These are phyloP conservation scores for Gymnopilus junonius DNA, from an alignment of 768 basidiomycete species.

Conservation along the genomic window DNA sequence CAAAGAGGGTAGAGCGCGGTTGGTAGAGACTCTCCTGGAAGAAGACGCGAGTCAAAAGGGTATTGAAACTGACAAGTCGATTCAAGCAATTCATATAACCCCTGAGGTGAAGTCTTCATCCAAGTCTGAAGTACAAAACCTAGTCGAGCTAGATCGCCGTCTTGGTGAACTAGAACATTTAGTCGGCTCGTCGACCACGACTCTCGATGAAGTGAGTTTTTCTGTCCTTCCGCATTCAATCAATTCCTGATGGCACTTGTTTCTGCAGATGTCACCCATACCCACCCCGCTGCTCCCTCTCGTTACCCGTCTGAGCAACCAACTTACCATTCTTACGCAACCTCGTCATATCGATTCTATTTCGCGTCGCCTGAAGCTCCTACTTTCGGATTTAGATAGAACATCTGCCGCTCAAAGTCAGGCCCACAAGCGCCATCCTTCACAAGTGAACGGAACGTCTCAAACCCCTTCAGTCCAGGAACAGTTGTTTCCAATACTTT, in stretches of 20 bases:
- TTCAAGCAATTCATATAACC: conserved; percentile 12
- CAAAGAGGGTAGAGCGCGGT: conserved; percentile 65
- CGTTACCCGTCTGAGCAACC: conserved; percentile 80
- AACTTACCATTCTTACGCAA: conserved; percentile 88
- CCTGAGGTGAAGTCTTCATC: conserved; percentile 21
- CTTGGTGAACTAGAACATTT: conserved; percentile 83
- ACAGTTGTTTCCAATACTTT: conserved; percentile 68
- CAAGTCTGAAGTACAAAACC: conserved; percentile 46
- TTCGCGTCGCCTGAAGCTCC: conserved; percentile 89
- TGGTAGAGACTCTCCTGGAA: conserved; percentile 62
- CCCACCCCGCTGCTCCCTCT: conserved; percentile 84
- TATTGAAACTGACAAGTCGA: conserved; percentile 19
- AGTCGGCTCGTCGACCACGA: conserved; percentile 80
- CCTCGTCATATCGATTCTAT: conserved; percentile 96
- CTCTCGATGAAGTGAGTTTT: conserved; percentile 77
- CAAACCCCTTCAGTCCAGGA: conserved; percentile 44
- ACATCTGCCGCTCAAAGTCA: conserved; percentile 58
- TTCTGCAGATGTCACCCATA: conserved; percentile 63
- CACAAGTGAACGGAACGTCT: conserved; percentile 39
- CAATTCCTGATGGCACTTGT: not conserved
- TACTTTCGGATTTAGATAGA: conserved; percentile 92
- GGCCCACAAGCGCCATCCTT: conserved; percentile 47
- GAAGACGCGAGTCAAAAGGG: conserved; percentile 26
- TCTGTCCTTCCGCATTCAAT: not conserved
- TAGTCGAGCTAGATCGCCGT: conserved; percentile 82